These are phyloP conservation scores for Candida sithepensis DNA, from an alignment of 805 yeast species.

Conservation along the genomic window DNA sequence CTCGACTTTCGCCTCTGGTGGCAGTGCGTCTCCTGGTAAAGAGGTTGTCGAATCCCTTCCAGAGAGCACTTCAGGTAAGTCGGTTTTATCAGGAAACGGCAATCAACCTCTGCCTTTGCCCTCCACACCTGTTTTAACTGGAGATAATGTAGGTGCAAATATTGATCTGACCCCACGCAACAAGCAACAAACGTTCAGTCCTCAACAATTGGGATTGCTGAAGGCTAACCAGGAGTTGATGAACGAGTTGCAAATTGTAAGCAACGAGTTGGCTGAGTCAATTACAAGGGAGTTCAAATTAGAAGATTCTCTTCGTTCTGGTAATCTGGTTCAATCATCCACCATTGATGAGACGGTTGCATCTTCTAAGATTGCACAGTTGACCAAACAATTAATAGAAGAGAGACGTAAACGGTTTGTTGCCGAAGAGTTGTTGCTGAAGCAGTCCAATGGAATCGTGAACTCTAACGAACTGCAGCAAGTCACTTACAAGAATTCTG, in stretches of 20 bases:
- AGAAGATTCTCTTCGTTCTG: conserved; percentile 39
- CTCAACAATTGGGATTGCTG: conserved; percentile 61
- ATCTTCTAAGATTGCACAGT: conserved; percentile 42
- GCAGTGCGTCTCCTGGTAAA: neutral
- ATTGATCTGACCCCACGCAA: neutral
- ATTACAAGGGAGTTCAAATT: conserved; percentile 64
- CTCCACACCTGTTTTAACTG: neutral
- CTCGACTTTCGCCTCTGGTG: neutral
- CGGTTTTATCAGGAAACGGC: neutral
- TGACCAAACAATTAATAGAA: conserved; percentile 55
- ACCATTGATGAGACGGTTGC: conserved; percentile 35
- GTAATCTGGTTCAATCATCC: conserved; percentile 4
- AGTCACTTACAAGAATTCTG: conserved; percentile 53
- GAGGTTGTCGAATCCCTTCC: neutral
- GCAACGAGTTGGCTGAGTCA: conserved; percentile 69
- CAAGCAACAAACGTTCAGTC: conserved; percentile 34
- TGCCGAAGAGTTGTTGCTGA: conserved; percentile 66
- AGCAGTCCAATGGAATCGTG: conserved; percentile 34
- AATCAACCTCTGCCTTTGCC: too few relatives aligned
- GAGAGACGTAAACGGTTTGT: conserved; percentile 65
- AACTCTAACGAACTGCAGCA: conserved; percentile 44
- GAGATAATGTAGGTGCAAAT: neutral
- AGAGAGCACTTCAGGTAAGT: neutral
- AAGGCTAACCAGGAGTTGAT: conserved; percentile 55
- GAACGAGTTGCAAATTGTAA: conserved; percentile 62